Evolutionary conservation across 768 basidiomycete genomes (phyloP), one percentile per base, ranked within the genome.

Genomic region (Lactarius akahatsu): DNA sequence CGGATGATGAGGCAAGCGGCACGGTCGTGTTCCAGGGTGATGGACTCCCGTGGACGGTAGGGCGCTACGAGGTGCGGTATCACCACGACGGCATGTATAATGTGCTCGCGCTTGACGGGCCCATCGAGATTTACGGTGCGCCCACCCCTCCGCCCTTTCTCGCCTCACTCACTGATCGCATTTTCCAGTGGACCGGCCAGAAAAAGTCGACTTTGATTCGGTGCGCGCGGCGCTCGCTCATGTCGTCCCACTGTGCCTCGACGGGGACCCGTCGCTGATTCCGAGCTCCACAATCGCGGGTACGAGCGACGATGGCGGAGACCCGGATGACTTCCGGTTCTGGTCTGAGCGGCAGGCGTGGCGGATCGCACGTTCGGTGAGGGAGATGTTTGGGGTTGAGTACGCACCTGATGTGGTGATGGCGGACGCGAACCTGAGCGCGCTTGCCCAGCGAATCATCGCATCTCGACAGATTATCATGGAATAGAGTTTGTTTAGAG

Each of bases 81-180:
- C 97, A 99, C 73, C 96, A 98, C 73, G 94, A 97, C 75, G 95
- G 94, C 57, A 98, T 96, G 76, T 92, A 99, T 77, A 97, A 95
- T 76, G 97, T 98, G 63, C 90, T 98, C 85, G 85, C 87, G 61
- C 73, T 90, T 61, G 87, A 91, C 57, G 91, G 89, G 2, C 93
- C 94, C 9, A 79, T 98, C 65, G 94, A 97, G 74, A 88, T 99
- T 38, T 92, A 87, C 68, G 91, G 96, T 94, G 69, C 64, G 90
- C 78, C 10, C 34, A 15, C n/a, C 3, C 1, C 3, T 13, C 23
- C 4, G 34, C 60, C 32, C 40, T 50, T 45, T 13, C 30, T 30
- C n/a, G 13, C 28, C 69, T 47, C 61, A 64, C 56, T 71, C 64
- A 50, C 63, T 56, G 66, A 56, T 30, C 38, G 56, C 57, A 40